Conservation (phyloP, 2,329 filamentous ascomycete species). For the Fusarium fracticaudum region DNA sequence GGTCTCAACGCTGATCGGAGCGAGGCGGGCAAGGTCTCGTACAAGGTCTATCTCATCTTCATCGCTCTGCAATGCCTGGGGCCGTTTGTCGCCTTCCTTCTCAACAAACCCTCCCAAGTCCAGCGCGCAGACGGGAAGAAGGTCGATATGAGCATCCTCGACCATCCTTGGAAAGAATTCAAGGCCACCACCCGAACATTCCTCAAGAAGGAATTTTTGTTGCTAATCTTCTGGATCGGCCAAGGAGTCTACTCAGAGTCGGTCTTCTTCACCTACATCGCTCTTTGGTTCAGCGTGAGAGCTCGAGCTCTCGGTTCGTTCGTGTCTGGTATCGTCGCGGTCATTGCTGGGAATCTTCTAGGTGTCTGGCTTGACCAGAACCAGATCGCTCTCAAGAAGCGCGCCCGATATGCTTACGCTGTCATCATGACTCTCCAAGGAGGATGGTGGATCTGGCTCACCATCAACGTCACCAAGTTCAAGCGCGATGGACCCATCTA, state of each 20-base stretch:
- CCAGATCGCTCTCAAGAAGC: conserved; percentile 59
- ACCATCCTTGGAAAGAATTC: conserved; percentile 65
- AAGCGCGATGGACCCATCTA: conserved; percentile 62
- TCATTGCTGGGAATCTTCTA: conserved; percentile 69
- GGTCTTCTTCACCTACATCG: conserved; percentile 57
- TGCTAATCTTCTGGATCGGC: conserved; percentile 71
- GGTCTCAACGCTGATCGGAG: conserved; percentile 66
- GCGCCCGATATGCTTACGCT: conserved; percentile 63
- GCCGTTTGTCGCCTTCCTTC: conserved; percentile 66
- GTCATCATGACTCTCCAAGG: conserved; percentile 65
- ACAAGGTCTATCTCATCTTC: conserved; percentile 72
- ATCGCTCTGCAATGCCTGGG: conserved; percentile 71
- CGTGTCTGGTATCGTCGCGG: conserved; percentile 70
- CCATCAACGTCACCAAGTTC: conserved; percentile 69
- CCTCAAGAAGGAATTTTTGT: conserved; percentile 65
- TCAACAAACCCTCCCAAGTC: conserved; percentile 67
- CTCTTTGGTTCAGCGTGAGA: conserved; percentile 73
- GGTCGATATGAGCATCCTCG: conserved; percentile 65
- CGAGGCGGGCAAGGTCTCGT: conserved; percentile 69
- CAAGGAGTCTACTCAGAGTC: conserved; percentile 73
- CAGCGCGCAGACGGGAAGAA: conserved; percentile 69
- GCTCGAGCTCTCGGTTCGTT: conserved; percentile 70
- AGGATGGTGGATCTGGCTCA: conserved; percentile 75
- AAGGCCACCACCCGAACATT: conserved; percentile 66
- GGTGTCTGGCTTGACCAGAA: conserved; percentile 68